Evolutionary conservation across 2,329 filamentous ascomycete species (phyloP).

Genomic region (Chrysosporium keratinophilum): DNA sequence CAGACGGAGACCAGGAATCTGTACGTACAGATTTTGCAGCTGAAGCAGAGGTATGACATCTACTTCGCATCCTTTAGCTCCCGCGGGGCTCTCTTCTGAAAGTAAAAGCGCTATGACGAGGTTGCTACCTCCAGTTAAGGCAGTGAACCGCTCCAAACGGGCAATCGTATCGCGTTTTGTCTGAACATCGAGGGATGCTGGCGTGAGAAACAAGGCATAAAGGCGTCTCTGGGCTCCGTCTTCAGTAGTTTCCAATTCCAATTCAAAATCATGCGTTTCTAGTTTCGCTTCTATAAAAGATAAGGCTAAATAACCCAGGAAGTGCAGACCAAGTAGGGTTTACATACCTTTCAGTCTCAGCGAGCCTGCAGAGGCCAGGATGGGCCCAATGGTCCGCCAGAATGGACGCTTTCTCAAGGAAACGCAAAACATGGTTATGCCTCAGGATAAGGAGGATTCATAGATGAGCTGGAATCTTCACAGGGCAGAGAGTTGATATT

Average conservation of each 20-base stretch:
- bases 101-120: slow-evolving; percentile 21
- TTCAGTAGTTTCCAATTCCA: slow-evolving; percentile 10
- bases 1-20: background rate
- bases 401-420: slow-evolving; percentile 10
- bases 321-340: background rate
- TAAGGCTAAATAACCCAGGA: background rate
- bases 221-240: slow-evolving; percentile 9
- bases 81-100: slow-evolving; percentile 15
- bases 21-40: slow-evolving; percentile 22
- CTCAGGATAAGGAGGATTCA: background rate
- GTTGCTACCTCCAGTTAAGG: slow-evolving; percentile 1
- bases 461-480: background rate
- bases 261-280: slow-evolving; percentile 18
- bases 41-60: slow-evolving; percentile 17
- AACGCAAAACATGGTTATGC: slow-evolving; percentile 7
- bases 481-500: background rate
- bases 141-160: slow-evolving; percentile 17
- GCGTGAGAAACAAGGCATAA: slow-evolving; percentile 19
- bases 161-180: slow-evolving; percentile 16
- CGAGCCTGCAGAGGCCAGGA: slow-evolving; percentile 2
- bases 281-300: slow-evolving; percentile 15
- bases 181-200: slow-evolving; percentile 15
- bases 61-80: slow-evolving; percentile 17
- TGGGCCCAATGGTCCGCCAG: slow-evolving; percentile 9
- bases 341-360: slow-evolving; percentile 19